Base-by-base conservation (phyloP, 768 basidiomycete species). In the Leccinum subgranulosum region DNA sequence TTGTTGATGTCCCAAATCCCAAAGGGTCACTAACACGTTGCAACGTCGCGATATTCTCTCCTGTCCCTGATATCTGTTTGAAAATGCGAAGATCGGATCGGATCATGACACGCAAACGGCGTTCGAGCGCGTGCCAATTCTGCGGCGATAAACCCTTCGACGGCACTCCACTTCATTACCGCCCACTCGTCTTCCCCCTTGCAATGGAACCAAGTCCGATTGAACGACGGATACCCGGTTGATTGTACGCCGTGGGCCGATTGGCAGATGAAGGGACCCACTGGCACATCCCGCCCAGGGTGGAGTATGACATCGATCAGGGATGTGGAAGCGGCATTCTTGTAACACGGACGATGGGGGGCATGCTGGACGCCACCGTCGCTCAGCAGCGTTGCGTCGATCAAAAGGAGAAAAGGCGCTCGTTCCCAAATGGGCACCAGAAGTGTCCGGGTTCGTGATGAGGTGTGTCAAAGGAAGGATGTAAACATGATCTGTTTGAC, bases 151-250 rank as follows among this genome's bases (percentile, higher is more conserved):
- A 55, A 14, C 54, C 25, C 12, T 47, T 47, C 23, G 41, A 25
- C 52, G 50, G n/a, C 45, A 53, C 49, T 27, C 11, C 49, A 19
- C 19, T 63, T 70, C 63, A 70, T 68, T 61, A 63, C 66, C 68
- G 63, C 61, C 33, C 19, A n/a, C 29, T 31, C 29, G 29, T 11
- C 29, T 12, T 5, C 29, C 29, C 23, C 36, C 58, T 23, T n/a
- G 39, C 10, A 49, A 63, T 61, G 63, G 49, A 57, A 6, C 36
- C 1, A 57, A 56, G 45, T 55, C 53, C 23, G 49, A 55, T n/a
- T 41, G n/a, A 10, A 57, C 23, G 52, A 53, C 11, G 48, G 33
- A 12, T n/a, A 29, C 29, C 14, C 41, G 8, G 54, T 47, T 34
- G 6, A 60, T 11, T 49, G 59, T 31, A 43, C 45, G 31, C 56